Base-by-base conservation (phyloP, 2,329 filamentous ascomycete genomes). In the Shiraia sp. region DNA sequence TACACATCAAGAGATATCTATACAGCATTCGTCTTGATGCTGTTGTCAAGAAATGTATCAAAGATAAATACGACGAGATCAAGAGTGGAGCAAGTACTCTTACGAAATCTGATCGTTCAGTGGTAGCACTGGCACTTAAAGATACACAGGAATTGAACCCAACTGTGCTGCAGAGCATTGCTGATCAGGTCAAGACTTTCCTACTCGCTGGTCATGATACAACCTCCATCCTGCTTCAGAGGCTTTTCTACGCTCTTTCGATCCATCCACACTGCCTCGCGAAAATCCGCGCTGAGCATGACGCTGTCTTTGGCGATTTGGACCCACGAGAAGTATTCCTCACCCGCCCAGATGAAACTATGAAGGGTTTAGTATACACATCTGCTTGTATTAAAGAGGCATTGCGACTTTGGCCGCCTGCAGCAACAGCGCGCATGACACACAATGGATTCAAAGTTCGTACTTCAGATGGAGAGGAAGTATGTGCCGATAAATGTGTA, bases 341-440 rank as follows among this genome's bases (percentile, higher is more conserved):
- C 23, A 51, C 68, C 2, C 67, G 74, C 23, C 73, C 77, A 0
- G 65, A 72, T 15, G 65, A 78, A 2, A 70, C 81, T 13, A 76
- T 79, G 57, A 69, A 73, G 46, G 49, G 47, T 8, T 69, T 83
- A 17, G 67, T 72, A 1, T 82, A 80, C 57, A 79, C 78, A 3
- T 65, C 68, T 5, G 79, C 78, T 5, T 72, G 79, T 16, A 74
- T 80, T 47, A 79, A 78, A 46, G 80, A 83, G 60, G 71, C 73
- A 1, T 65, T 82, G 6, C 73, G 79, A 6, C 59, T 83, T 8
- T 79, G 75, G 58, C 76, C 79, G 0, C 75, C 79, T 0, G 79
- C 64, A 0, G 73, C 63, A 3, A 70, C 72, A 2, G 68, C 76
- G 13, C 71, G 78, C 26, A 55, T 60, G 33, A 42, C 35, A 1